phyloP scores from a whole-genome alignment of 768 basidiomycete genomes.

The Pisolithus marmoratus region DNA sequence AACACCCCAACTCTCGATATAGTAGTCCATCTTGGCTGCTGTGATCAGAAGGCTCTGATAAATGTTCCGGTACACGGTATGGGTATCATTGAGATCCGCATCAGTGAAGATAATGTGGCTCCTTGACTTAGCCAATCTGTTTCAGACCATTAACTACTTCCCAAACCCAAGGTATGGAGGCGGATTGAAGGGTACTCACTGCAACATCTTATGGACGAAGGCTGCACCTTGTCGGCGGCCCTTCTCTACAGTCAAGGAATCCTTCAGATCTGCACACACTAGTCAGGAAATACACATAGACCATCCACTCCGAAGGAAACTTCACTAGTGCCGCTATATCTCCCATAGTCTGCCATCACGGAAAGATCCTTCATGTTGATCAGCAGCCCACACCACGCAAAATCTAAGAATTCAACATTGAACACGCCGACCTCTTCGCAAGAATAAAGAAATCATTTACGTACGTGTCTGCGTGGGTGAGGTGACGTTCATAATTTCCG shows the following conservation, averaged over 20 bases:
- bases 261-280: constrained; percentile 45
- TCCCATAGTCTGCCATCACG: constrained; percentile 70
- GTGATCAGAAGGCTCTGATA: constrained; percentile 81
- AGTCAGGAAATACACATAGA: background rate
- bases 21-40: constrained; percentile 84
- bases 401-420: constrained; percentile 41
- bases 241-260: constrained; percentile 67
- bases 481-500: constrained; percentile 47
- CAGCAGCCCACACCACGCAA: constrained; percentile 90
- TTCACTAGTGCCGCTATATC: constrained; percentile 57
- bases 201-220: constrained; percentile 71
- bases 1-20: constrained; percentile 59
- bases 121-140: constrained; percentile 65
- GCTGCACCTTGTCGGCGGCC: constrained; percentile 57
- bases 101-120: constrained; percentile 82
- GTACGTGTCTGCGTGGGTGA: constrained; percentile 41
- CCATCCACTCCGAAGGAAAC: constrained; percentile 12
- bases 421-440: background rate
- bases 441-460: background rate
- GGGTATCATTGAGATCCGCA: constrained; percentile 53
- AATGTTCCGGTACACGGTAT: constrained; percentile 70
- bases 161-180: background rate
- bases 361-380: constrained; percentile 76
- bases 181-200: constrained; percentile 39
- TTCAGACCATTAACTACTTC: constrained; percentile 4